Conservation (phyloP, 164 flowering plant species). For the Berberis thunbergii region DNA sequence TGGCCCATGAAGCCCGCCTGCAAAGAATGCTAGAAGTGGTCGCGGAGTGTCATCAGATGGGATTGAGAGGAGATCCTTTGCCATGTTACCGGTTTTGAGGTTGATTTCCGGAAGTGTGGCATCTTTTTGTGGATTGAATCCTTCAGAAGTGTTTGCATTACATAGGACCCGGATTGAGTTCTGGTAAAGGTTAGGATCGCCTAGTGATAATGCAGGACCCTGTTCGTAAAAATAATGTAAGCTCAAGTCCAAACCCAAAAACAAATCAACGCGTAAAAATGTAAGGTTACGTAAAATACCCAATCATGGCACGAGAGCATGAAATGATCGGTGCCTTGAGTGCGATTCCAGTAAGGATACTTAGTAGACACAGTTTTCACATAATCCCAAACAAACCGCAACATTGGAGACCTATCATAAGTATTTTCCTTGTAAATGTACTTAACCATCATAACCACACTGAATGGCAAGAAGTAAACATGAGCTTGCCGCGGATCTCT, state of each 20-base stretch:
- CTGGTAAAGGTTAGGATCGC: constrained; percentile 42
- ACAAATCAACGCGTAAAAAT: too few species aligned
- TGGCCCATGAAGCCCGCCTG: constrained; percentile 71
- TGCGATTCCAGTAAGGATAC: constrained; percentile 39
- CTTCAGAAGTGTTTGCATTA: constrained; percentile 83
- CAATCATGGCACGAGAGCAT: constrained; percentile 57
- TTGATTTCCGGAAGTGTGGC: constrained; percentile 61
- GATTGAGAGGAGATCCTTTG: constrained; percentile 27
- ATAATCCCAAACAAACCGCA: constrained; percentile 18
- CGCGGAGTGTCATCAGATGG: constrained; percentile 25
- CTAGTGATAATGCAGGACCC: constrained; percentile 52
- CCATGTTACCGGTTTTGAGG: constrained; percentile 29
- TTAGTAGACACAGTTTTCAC: constrained; percentile 12
- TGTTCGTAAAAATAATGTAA: constrained; percentile 10
- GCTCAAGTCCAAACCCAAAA: too few species aligned
- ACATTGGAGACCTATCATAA: constrained; percentile 15
- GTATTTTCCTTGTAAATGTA: constrained; percentile 13
- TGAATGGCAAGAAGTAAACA: constrained; percentile 37
- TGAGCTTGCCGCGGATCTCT: constrained; percentile 26
- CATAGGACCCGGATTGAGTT: constrained; percentile 66
- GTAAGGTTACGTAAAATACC: constrained; percentile 12
- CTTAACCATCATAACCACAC: constrained; percentile 24
- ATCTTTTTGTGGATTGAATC: constrained; percentile 65
- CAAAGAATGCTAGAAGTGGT: constrained; percentile 59
- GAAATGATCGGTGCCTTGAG: constrained; percentile 45